Conservation (phyloP, 805 yeast genomes). For the Metschnikowia bowlesiae region DNA sequence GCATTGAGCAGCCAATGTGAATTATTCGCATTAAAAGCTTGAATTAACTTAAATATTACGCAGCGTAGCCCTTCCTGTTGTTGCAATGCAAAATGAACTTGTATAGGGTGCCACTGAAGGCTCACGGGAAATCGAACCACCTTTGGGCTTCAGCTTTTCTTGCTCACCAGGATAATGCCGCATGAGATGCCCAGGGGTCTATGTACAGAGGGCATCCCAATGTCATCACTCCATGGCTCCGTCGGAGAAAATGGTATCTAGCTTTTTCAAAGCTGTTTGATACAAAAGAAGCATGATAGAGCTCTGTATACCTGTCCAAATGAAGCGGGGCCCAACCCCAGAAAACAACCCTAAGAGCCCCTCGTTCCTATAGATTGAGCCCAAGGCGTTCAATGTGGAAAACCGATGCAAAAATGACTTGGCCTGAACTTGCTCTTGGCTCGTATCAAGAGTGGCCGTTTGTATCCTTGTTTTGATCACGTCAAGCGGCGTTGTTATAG, state of each 20-base stretch:
- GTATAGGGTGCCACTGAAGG: neutral
- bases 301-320: conserved; percentile 96
- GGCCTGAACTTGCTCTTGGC: neutral
- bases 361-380: conserved; percentile 57
- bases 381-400: conserved; percentile 31
- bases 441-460: conserved; percentile 55
- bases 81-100: neutral
- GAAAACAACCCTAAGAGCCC: conserved; percentile 79
- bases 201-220: conserved; percentile 1
- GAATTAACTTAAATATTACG: neutral
- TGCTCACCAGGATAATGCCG: neutral
- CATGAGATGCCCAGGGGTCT: neutral
- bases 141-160: no score
- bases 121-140: neutral
- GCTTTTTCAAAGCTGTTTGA: conserved; percentile 64
- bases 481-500: conserved; percentile 84
- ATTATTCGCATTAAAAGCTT: neutral
- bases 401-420: conserved; percentile 14
- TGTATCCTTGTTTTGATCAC: conserved; percentile 91
- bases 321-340: conserved; percentile 94
- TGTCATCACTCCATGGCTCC: neutral
- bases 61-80: neutral
- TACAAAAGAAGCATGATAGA: conserved; percentile 88
- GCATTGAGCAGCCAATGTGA: neutral
- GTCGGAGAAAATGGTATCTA: conserved; percentile 29